Evolutionary conservation across 2,329 filamentous ascomycete genomes (phyloP).

Genomic region (Cladophialophora psammophila): DNA sequence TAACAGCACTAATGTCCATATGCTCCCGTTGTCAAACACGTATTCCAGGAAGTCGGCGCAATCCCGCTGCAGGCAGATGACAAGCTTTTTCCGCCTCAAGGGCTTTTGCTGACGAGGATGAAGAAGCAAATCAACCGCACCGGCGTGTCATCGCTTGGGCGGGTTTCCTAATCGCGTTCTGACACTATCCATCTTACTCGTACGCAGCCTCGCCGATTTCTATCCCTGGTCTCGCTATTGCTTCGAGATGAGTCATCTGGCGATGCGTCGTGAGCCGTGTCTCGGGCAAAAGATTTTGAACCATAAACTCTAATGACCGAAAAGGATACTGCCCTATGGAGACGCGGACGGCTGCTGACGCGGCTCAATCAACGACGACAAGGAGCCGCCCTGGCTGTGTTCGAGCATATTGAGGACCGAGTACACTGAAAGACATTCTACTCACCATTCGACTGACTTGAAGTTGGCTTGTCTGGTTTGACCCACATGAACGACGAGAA

Average conservation of each 20-base stretch:
- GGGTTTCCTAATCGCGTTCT: background rate
- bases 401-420: background rate
- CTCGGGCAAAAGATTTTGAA: background rate
- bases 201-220: background rate
- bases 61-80: background rate
- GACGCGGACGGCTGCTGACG: background rate
- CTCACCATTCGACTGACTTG: background rate
- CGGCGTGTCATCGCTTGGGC: background rate
- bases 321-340: background rate
- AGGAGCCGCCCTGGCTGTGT: background rate
- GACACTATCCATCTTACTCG: background rate
- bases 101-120: background rate
- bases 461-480: background rate
- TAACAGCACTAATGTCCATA: background rate
- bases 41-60: conserved; percentile 1
- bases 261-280: background rate
- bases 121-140: background rate
- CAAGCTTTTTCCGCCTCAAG: background rate
- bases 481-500: background rate
- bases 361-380: background rate
- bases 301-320: background rate
- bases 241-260: background rate
- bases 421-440: background rate
- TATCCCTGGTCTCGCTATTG: background rate
- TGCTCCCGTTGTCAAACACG: background rate